A percentile compares a stretch with the other conserved stretches of the same genome.
Conservation (phyloP, 345 rosid genomes). For the Chamaenerion angustifolium region DNA sequence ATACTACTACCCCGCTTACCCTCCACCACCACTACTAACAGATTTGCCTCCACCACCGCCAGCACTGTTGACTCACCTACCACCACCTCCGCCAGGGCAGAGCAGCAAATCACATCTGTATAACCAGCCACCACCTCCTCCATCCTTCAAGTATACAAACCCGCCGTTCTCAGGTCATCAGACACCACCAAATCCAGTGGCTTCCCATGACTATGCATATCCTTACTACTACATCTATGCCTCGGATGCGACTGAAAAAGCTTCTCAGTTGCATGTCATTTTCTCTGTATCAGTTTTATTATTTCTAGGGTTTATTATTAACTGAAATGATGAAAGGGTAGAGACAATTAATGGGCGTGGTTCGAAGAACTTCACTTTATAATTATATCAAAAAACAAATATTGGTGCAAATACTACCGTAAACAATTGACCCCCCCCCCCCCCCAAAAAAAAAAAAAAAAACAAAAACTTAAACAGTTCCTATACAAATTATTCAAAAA, state of each 20-base stretch:
- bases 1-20: constrained; percentile 11
- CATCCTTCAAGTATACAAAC: constrained; percentile 21
- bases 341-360: too few species aligned
- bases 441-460: too few species aligned
- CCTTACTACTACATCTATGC: constrained; percentile 50
- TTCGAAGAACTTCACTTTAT: too few species aligned
- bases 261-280: constrained; percentile 4
- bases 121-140: constrained; percentile 25
- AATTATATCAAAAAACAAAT: too few species aligned
- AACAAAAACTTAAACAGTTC: too few species aligned
- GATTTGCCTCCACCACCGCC: constrained; percentile 17
- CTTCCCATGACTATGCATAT: constrained; percentile 17
- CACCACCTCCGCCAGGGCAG: constrained; percentile 2
- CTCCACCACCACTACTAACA: constrained; percentile 11
- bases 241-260: constrained; percentile 17
- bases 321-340: too few species aligned
- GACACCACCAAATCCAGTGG: constrained; percentile 11
- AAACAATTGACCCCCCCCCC: too few species aligned
- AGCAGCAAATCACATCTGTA: constrained; percentile 4
- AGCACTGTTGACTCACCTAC: neutral
- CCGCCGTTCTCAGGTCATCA: constrained; percentile 13
- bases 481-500: too few species aligned
- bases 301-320: too few species aligned
- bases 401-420: too few species aligned
- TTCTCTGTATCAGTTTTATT: neutral